Evolutionary conservation across 2,329 filamentous ascomycete species (phyloP).

Genomic region (Fusarium newnesense): DNA sequence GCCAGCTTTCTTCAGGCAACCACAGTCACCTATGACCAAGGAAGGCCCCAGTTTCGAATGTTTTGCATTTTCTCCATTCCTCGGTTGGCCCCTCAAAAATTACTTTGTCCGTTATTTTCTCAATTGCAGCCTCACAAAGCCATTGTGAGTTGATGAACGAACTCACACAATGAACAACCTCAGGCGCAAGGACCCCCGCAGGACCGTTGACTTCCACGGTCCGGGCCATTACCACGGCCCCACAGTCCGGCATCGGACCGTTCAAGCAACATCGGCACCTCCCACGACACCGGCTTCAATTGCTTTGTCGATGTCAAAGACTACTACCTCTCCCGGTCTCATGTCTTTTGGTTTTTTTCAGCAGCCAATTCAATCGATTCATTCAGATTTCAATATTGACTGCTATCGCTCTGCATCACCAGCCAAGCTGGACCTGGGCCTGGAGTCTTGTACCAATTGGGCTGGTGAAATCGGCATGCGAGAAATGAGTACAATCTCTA

Average conservation of each 20-base stretch:
- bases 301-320: not conserved
- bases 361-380: not conserved
- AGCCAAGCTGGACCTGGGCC: conserved; percentile 18
- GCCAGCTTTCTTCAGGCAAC: conserved; percentile 9
- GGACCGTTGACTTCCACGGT: conserved; percentile 7
- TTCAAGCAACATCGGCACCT: conserved; percentile 13
- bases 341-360: not conserved
- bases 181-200: conserved; percentile 11
- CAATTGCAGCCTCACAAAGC: conserved; percentile 22
- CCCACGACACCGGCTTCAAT: conserved; percentile 4
- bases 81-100: not conserved
- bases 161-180: conserved; percentile 14
- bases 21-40: conserved; percentile 4
- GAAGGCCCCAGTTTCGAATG: conserved; percentile 7
- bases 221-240: conserved; percentile 16
- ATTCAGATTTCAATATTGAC: conserved; percentile 15
- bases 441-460: conserved; percentile 10
- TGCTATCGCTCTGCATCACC: conserved; percentile 28
- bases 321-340: not conserved
- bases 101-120: not conserved
- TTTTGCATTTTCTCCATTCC: conserved; percentile 16
- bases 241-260: conserved; percentile 20
- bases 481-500: conserved; percentile 40
- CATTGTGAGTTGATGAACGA: not conserved
- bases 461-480: conserved; percentile 3